Conservation (phyloP, 768 basidiomycete genomes). For the Boletus vinaceobasis region DNA sequence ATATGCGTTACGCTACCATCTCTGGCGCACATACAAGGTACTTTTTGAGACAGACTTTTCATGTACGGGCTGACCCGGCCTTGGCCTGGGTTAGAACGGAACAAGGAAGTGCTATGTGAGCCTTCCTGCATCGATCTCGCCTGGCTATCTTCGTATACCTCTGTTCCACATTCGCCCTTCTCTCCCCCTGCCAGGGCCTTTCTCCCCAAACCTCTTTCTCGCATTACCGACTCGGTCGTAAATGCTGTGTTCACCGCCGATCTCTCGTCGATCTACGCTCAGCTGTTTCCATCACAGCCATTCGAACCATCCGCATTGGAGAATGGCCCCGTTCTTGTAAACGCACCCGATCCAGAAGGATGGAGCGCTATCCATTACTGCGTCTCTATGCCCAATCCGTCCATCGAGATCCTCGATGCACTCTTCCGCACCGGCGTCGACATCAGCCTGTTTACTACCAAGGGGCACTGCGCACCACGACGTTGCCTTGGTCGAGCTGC, state of each 20-base stretch:
- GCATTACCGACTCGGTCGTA: conserved; percentile 50
- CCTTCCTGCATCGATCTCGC: conserved; percentile 22
- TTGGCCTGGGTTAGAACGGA: conserved; percentile 25
- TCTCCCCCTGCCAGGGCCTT: conserved; percentile 33
- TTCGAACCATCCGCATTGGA: conserved; percentile 41
- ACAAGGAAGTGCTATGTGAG: conserved; percentile 25
- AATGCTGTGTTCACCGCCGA: conserved; percentile 50
- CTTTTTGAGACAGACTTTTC: conserved; percentile 6
- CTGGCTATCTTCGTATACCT: conserved; percentile 26
- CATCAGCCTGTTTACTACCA: conserved; percentile 60
- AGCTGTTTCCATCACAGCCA: conserved; percentile 50
- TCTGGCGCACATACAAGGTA: conserved; percentile 61
- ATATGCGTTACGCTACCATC: conserved; percentile 54
- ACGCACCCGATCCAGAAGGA: conserved; percentile 61
- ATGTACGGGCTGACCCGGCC: conserved; percentile 3
- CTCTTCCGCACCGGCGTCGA: conserved; percentile 77
- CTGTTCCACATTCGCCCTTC: conserved; percentile 26
- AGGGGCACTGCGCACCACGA: conserved; percentile 62
- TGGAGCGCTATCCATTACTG: conserved; percentile 77
- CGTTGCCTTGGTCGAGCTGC: conserved; percentile 56
- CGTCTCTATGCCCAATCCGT: conserved; percentile 52
- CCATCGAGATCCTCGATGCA: conserved; percentile 60
- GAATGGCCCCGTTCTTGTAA: conserved; percentile 53
- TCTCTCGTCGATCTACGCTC: conserved; percentile 47
- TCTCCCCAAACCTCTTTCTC: conserved; percentile 38